Conservation (phyloP, 2,329 filamentous ascomycete species). For the Neofusicoccum laricinum region DNA sequence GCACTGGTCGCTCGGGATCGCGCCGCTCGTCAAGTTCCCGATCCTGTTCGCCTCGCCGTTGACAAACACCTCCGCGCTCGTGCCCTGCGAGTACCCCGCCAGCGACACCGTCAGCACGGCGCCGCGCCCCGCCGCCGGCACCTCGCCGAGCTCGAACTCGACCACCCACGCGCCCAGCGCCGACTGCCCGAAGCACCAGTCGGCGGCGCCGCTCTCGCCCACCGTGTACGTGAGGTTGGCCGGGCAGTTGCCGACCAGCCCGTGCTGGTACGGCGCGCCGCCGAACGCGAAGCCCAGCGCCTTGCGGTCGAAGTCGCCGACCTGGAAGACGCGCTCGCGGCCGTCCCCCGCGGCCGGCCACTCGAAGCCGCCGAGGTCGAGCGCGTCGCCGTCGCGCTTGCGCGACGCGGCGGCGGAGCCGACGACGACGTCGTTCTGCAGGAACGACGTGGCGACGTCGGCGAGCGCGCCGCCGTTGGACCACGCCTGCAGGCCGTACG, state of each 20-base stretch:
- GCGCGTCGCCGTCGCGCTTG: slow-evolving; percentile 9
- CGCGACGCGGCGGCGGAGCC: slow-evolving; percentile 20
- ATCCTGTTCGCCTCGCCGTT: slow-evolving; percentile 36
- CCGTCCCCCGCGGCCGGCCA: background rate
- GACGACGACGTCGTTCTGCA: slow-evolving; percentile 43
- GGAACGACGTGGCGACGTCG: slow-evolving; percentile 46
- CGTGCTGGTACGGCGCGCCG: slow-evolving; percentile 46
- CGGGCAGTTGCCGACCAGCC: slow-evolving; percentile 43
- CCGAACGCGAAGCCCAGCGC: slow-evolving; percentile 45
- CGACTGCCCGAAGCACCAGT: slow-evolving; percentile 53
- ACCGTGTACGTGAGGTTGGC: slow-evolving; percentile 46
- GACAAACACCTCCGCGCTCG: slow-evolving; percentile 40
- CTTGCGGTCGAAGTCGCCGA: slow-evolving; percentile 49
- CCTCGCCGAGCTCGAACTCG: slow-evolving; percentile 29
- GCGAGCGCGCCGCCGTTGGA: slow-evolving; percentile 43
- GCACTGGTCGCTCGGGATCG: slow-evolving; percentile 44
- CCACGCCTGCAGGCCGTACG: slow-evolving; percentile 52
- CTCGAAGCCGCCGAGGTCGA: background rate
- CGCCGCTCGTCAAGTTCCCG: slow-evolving; percentile 39
- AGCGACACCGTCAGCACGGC: slow-evolving; percentile 43
- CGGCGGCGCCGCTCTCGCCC: slow-evolving; percentile 37
- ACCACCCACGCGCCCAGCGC: slow-evolving; percentile 32
- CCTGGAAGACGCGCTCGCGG: slow-evolving; percentile 46
- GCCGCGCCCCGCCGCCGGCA: slow-evolving; percentile 21
- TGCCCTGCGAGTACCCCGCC: slow-evolving; percentile 45